A percentile compares a stretch with the other conserved stretches of the same genome.
Evolutionary conservation across 1,139 yeast genomes (phyloP).

Genomic region (Arxiozyma heterogenica): DNA sequence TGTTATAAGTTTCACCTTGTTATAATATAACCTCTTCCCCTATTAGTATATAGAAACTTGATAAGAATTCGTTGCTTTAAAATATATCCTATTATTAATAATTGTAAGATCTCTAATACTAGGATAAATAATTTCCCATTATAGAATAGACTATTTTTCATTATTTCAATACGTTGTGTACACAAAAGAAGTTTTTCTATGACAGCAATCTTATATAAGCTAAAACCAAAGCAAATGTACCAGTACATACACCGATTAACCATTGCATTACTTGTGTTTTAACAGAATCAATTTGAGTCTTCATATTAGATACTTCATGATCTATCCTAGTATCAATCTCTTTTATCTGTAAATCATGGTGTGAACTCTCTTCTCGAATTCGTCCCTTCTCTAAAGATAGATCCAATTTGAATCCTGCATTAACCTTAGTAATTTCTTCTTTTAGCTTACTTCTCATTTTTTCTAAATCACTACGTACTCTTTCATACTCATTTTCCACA

Average conservation of each 20-base stretch:
- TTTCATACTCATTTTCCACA: slow-evolving; percentile 80
- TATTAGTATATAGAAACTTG: not conserved
- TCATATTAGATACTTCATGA: slow-evolving; percentile 90
- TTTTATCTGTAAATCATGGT: slow-evolving; percentile 85
- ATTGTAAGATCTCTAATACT: no score
- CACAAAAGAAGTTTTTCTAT: slow-evolving; percentile 23
- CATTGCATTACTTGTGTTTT: slow-evolving; percentile 96
- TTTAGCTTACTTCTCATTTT: slow-evolving; percentile 74
- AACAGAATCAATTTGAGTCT: slow-evolving; percentile 87
- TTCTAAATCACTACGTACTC: slow-evolving; percentile 75
- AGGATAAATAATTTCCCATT: not conserved
- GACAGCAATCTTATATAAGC: slow-evolving; percentile 84
- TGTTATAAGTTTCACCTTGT: not conserved
- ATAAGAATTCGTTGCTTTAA: not conserved
- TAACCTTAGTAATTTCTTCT: slow-evolving; percentile 85
- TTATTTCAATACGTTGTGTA: no score
- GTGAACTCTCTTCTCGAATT: slow-evolving; percentile 85
- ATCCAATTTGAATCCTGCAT: slow-evolving; percentile 85
- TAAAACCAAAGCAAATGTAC: slow-evolving; percentile 87
- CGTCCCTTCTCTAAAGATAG: slow-evolving; percentile 90
- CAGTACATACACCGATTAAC: slow-evolving; percentile 96
- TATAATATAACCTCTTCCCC: not conserved
- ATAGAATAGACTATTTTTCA: no score
- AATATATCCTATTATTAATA: not conserved
- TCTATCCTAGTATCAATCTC: slow-evolving; percentile 93